Conservation (phyloP, 2,329 filamentous ascomycete species). For the Pseudogymnoascus sp. region DNA sequence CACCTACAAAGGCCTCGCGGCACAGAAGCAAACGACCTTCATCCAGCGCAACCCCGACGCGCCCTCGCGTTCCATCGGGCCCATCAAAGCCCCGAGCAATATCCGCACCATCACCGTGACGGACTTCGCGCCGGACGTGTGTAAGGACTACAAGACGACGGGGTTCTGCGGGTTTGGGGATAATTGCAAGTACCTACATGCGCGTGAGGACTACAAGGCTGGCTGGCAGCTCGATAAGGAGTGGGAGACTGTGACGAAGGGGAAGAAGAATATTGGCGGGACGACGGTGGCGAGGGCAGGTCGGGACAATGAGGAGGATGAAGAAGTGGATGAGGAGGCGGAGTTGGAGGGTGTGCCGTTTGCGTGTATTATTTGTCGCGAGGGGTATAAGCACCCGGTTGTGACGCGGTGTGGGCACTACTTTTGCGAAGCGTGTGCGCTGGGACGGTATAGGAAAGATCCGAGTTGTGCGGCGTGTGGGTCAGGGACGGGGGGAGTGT, state of each 20-base stretch:
- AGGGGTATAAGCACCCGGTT: slow-evolving; percentile 53
- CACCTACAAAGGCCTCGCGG: slow-evolving; percentile 68
- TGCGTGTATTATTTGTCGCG: slow-evolving; percentile 28
- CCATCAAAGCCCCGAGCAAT: slow-evolving; percentile 81
- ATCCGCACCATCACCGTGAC: slow-evolving; percentile 83
- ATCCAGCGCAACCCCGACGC: slow-evolving; percentile 76
- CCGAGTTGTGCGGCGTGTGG: slow-evolving; percentile 82
- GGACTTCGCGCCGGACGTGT: slow-evolving; percentile 87
- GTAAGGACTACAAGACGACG: slow-evolving; percentile 86
- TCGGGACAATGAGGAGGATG: slow-evolving; percentile 33
- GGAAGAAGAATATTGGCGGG: slow-evolving; percentile 52
- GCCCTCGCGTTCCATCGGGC: slow-evolving; percentile 63
- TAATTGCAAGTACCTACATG: slow-evolving; percentile 73
- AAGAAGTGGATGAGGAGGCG: slow-evolving; percentile 35
- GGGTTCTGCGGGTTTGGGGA: slow-evolving; percentile 51
- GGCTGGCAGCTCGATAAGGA: slow-evolving; percentile 94
- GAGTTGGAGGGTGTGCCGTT: slow-evolving; percentile 28
- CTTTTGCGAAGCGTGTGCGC: slow-evolving; percentile 85
- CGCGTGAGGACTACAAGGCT: slow-evolving; percentile 71
- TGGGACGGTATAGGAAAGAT: slow-evolving; percentile 78
- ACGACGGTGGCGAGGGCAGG: slow-evolving; percentile 35
- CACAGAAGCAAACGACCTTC: slow-evolving; percentile 53
- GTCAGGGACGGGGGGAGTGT: slow-evolving; percentile 77
- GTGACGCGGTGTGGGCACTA: slow-evolving; percentile 91
- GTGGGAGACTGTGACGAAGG: slow-evolving; percentile 80